phyloP scores from a whole-genome alignment of 2,329 filamentous ascomycete species.

The Colletotrichum spaethianum region DNA sequence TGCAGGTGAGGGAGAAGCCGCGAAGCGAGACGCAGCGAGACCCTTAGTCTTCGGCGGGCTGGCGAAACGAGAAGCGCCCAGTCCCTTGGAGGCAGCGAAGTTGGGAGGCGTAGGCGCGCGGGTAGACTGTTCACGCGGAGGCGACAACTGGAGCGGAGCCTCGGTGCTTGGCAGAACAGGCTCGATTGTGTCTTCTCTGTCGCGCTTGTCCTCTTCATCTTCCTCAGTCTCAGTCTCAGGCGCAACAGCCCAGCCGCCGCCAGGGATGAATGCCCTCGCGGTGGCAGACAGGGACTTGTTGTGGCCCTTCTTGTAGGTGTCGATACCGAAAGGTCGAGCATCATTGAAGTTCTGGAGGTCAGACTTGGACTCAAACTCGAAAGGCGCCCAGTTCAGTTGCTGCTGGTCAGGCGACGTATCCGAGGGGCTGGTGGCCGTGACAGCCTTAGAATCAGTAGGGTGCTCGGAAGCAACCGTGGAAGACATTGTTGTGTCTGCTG shows the following conservation, averaged over 20 bases:
- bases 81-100: constrained; percentile 51
- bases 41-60: constrained; percentile 57
- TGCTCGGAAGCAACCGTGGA: constrained; percentile 68
- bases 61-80: constrained; percentile 65
- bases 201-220: constrained; percentile 42
- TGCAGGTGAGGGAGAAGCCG: constrained; percentile 56
- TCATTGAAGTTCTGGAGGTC: constrained; percentile 67
- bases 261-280: constrained; percentile 77
- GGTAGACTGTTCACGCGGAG: constrained; percentile 41
- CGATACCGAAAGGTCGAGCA: constrained; percentile 64
- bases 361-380: constrained; percentile 68
- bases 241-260: constrained; percentile 44
- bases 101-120: constrained; percentile 43
- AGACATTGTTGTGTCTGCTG: constrained; percentile 66
- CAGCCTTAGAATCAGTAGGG: constrained; percentile 64
- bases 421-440: constrained; percentile 64
- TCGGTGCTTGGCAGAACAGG: constrained; percentile 30
- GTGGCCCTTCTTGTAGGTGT: constrained; percentile 58
- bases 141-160: constrained; percentile 11
- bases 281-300: constrained; percentile 77
- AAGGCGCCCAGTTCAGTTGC: constrained; percentile 70
- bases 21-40: constrained; percentile 61
- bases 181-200: constrained; percentile 41
- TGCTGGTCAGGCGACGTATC: constrained; percentile 66
- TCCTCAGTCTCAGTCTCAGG: constrained; percentile 40